phyloP scores from a whole-genome alignment of 2,329 filamentous ascomycete genomes.

The Fusarium falciforme region DNA sequence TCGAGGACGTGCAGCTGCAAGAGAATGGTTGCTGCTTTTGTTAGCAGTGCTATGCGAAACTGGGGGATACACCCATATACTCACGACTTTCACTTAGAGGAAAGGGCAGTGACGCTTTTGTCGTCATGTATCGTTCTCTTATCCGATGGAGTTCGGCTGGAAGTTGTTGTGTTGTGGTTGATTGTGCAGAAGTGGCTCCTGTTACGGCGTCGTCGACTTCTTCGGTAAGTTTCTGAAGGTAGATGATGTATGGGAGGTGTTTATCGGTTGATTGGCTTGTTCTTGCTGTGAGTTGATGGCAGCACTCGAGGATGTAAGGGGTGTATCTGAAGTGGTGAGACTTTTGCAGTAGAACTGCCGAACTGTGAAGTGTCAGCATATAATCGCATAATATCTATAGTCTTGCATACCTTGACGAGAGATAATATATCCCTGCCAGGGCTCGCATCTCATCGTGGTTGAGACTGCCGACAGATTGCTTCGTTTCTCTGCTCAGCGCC shows the following conservation, averaged over 20 bases:
- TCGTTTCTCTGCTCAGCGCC: slow-evolving; percentile 41
- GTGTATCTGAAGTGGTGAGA: slow-evolving; percentile 44
- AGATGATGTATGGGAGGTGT: slow-evolving; percentile 46
- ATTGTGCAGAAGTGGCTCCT: slow-evolving; percentile 12
- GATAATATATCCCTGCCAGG: slow-evolving; percentile 46
- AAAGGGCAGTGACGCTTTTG: slow-evolving; percentile 43
- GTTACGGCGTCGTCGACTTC: slow-evolving; percentile 44
- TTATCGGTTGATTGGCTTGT: slow-evolving; percentile 38
- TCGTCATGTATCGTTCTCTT: slow-evolving; percentile 25
- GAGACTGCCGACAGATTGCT: slow-evolving; percentile 28
- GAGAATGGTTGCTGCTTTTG: slow-evolving; percentile 37
- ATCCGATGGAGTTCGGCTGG: slow-evolving; percentile 36
- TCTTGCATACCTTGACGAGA: slow-evolving; percentile 44
- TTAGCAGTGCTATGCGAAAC: not conserved
- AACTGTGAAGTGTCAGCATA: not conserved
- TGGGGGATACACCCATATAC: not conserved
- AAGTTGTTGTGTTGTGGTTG: slow-evolving; percentile 1
- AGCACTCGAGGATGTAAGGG: slow-evolving; percentile 44
- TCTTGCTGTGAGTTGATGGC: slow-evolving; percentile 28
- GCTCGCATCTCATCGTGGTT: slow-evolving; percentile 46
- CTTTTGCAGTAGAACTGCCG: slow-evolving; percentile 47
- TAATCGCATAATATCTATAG: rapidly evolving
- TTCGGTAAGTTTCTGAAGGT: slow-evolving; percentile 46
- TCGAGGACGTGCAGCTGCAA: slow-evolving; percentile 46
- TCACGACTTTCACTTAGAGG: slow-evolving; percentile 47